Conservation (phyloP, 768 basidiomycete species). For the Naganishia randhawae region DNA sequence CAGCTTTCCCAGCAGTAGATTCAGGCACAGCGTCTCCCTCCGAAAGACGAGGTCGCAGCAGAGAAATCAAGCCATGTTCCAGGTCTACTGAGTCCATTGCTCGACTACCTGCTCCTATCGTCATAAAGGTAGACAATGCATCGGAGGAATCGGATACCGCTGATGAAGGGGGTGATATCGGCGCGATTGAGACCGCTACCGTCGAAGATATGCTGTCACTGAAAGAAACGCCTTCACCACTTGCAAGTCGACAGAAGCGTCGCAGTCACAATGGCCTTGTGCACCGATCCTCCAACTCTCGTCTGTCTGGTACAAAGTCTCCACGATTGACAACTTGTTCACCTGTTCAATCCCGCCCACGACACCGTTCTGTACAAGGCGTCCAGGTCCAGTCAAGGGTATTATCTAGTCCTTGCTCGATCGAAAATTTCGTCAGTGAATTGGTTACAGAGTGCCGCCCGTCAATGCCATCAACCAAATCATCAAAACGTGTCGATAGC, state of each 20-base stretch:
- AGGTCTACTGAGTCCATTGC: not conserved
- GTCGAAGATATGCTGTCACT: constrained; percentile 4
- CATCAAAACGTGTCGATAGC: not conserved
- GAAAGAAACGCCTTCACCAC: not conserved
- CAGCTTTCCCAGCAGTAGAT: not conserved
- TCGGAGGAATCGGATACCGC: not conserved
- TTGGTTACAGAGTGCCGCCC: not conserved
- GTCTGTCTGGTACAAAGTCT: not conserved
- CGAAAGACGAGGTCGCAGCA: constrained; percentile 12
- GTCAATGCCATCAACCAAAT: not conserved
- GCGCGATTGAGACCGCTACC: not conserved
- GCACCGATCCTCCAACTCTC: no score
- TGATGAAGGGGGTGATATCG: not conserved
- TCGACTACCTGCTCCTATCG: not conserved
- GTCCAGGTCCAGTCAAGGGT: not conserved
- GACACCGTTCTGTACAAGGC: not conserved
- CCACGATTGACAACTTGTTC: not conserved
- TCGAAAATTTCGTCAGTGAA: not conserved
- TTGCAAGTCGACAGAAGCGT: not conserved
- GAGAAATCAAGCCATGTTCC: constrained; percentile 15
- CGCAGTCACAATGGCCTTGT: not conserved
- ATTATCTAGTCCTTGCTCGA: not conserved
- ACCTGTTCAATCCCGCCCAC: not conserved
- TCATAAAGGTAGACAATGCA: not conserved
- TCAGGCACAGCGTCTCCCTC: not conserved